A percentile compares a stretch with the other conserved stretches of the same genome.
These are phyloP conservation scores for Serendipita sp. DNA, from an alignment of 1,284 basidiomycete genomes.

Conservation along the genomic window DNA sequence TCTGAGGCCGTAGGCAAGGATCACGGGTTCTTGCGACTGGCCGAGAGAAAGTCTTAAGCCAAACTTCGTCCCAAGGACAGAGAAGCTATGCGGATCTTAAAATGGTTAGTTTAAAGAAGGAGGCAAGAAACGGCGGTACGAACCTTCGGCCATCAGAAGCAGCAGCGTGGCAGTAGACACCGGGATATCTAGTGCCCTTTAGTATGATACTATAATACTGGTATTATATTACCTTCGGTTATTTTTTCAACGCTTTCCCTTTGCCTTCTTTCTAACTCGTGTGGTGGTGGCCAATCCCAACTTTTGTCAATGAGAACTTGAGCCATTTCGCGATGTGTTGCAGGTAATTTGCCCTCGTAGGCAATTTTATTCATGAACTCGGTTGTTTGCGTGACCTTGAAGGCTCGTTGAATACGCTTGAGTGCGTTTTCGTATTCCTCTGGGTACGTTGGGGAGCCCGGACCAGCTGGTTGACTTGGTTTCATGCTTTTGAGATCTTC, in stretches of 20 bases:
- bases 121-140: not conserved
- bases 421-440: not conserved
- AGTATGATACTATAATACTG: not conserved
- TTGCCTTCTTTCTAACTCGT: not conserved
- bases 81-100: not conserved
- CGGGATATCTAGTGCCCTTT: not conserved
- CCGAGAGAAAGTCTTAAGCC: not conserved
- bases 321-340: not conserved
- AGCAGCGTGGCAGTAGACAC: not conserved
- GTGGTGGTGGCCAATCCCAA: conserved; percentile 3
- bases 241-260: not conserved
- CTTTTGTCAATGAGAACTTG: not conserved
- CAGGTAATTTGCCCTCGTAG: not conserved
- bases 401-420: not conserved
- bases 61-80: not conserved
- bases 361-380: not conserved
- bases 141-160: not conserved
- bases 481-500: not conserved
- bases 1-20: not conserved
- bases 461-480: not conserved
- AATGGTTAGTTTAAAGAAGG: not conserved
- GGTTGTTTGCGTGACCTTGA: not conserved
- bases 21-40: not conserved
- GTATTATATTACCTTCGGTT: not conserved
- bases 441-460: not conserved